Percentiles rank a stretch among this genome's conserved stretches.
phyloP scores from a whole-genome alignment of 2,329 filamentous ascomycete genomes.

The Alternaria sp. region DNA sequence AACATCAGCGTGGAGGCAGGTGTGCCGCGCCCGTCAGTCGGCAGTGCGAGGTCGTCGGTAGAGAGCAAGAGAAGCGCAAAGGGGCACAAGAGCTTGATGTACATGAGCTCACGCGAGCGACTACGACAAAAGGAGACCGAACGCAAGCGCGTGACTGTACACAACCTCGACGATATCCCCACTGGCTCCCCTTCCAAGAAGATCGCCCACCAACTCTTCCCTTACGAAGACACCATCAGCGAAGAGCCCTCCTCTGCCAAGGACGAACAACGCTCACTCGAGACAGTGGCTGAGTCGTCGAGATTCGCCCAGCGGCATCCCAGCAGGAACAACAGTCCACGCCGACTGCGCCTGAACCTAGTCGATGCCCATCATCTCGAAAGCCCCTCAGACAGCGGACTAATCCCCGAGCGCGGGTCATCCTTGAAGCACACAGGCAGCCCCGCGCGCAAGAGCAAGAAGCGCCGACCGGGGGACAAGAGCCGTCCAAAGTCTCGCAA shows the following conservation, averaged over 20 bases:
- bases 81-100: slow-evolving; percentile 68
- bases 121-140: slow-evolving; percentile 70
- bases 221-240: slow-evolving; percentile 50
- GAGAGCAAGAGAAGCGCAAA: slow-evolving; percentile 49
- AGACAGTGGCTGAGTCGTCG: slow-evolving; percentile 39
- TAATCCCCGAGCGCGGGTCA: slow-evolving; percentile 47
- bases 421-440: slow-evolving; percentile 46
- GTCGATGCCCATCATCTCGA: slow-evolving; percentile 35
- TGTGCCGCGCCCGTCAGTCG: slow-evolving; percentile 36
- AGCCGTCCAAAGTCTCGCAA: slow-evolving; percentile 40
- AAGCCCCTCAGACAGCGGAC: slow-evolving; percentile 40
- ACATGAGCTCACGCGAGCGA: slow-evolving; percentile 77
- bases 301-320: slow-evolving; percentile 40
- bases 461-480: slow-evolving; percentile 31
- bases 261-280: slow-evolving; percentile 17
- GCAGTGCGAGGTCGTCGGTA: slow-evolving; percentile 45
- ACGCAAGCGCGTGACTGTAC: slow-evolving; percentile 63
- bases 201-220: slow-evolving; percentile 34
- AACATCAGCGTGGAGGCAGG: slow-evolving; percentile 54
- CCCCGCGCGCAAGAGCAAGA: slow-evolving; percentile 44
- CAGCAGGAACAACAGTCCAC: slow-evolving; percentile 44
- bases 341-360: slow-evolving; percentile 38
- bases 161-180: slow-evolving; percentile 53
- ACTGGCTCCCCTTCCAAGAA: slow-evolving; percentile 38
- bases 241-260: slow-evolving; percentile 41